phyloP scores from a whole-genome alignment of 768 basidiomycete genomes.

The Serendipita sp. region DNA sequence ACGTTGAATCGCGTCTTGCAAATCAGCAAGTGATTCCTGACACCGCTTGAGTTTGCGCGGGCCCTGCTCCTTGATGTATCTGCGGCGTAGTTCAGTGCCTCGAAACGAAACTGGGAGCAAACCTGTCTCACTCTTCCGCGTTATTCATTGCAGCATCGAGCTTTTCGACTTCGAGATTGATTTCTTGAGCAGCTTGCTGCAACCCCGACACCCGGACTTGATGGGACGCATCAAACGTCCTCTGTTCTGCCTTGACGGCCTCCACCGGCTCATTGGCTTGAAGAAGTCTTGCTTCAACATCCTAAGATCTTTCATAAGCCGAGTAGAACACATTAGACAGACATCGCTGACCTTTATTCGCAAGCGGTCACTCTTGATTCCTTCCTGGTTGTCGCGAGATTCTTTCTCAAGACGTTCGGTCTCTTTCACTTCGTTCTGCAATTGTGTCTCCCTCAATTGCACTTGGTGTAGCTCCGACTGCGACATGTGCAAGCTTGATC shows the following conservation, averaged over 20 bases:
- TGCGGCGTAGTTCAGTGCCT: slow-evolving; percentile 19
- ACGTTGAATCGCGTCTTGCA: slow-evolving; percentile 26
- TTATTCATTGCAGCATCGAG: slow-evolving; percentile 31
- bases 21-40: slow-evolving; percentile 34
- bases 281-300: slow-evolving; percentile 29
- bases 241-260: neutral
- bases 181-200: neutral
- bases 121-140: slow-evolving; percentile 43
- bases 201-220: slow-evolving; percentile 8
- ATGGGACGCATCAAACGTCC: neutral
- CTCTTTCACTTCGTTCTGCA: slow-evolving; percentile 25
- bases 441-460: slow-evolving; percentile 35
- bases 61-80: slow-evolving; percentile 60
- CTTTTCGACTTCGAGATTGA: slow-evolving; percentile 10
- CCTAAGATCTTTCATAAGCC: slow-evolving; percentile 15
- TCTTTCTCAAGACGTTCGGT: slow-evolving; percentile 39
- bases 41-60: slow-evolving; percentile 45
- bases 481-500: slow-evolving; percentile 32
- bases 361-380: slow-evolving; percentile 29
- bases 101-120: neutral
- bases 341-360: slow-evolving; percentile 34
- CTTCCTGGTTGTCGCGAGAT: slow-evolving; percentile 42
- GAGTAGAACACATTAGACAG: neutral
- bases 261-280: slow-evolving; percentile 4
- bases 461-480: slow-evolving; percentile 49